Percentiles rank a stretch among this genome's conserved stretches.
Evolutionary conservation across 306 rosid genomes (phyloP).

Genomic region (Trichosanthes truncata): DNA sequence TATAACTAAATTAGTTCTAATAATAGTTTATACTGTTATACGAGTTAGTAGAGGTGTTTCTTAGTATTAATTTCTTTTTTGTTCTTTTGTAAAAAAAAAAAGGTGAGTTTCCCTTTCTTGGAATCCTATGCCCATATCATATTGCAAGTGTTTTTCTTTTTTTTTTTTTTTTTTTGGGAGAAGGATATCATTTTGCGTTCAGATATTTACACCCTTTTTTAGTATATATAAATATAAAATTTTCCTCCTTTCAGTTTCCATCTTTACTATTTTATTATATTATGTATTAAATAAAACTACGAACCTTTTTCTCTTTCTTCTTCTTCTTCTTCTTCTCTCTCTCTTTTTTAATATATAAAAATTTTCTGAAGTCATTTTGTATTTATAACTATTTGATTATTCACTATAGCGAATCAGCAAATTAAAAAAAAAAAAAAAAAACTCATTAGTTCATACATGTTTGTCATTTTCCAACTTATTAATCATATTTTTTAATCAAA

Average conservation of each 20-base stretch:
- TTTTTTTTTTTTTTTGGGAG: background rate
- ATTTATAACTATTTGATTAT: background rate
- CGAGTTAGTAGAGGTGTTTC: background rate
- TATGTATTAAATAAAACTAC: background rate
- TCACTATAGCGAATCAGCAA: background rate
- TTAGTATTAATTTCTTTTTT: background rate
- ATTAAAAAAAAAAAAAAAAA: too few species aligned
- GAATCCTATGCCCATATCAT: constrained; percentile 2
- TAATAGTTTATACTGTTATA: constrained; percentile 1
- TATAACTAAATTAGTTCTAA: constrained; percentile 4
- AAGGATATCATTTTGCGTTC: too few species aligned
- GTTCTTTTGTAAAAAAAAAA: background rate
- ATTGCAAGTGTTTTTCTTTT: background rate
- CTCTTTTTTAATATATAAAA: too few species aligned
- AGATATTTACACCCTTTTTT: background rate
- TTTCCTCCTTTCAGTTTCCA: background rate
- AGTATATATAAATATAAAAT: background rate
- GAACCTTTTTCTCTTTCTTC: too few species aligned
- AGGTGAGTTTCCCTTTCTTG: background rate
- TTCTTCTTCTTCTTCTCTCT: too few species aligned
- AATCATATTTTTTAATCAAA: background rate
- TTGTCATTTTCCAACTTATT: background rate
- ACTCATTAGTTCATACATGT: background rate
- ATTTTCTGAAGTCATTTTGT: background rate
- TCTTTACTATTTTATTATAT: background rate